phyloP scores from a whole-genome alignment of 2,329 filamentous ascomycete species.

The Aspergillus ochraceoroseus region DNA sequence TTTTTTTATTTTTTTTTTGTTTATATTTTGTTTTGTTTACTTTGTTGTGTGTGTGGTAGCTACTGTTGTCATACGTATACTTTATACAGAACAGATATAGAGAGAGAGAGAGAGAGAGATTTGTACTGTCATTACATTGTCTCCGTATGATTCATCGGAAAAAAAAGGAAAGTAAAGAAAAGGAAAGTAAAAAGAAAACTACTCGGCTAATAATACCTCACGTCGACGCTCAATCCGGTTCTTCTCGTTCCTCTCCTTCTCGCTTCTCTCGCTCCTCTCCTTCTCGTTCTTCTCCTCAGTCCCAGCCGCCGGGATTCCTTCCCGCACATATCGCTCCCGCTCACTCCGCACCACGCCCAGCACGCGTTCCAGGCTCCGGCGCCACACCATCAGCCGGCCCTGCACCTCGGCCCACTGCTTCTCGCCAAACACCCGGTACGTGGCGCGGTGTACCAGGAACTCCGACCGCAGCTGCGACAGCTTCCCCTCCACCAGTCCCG shows the following conservation, averaged over 20 bases:
- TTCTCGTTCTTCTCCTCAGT: conserved; percentile 28
- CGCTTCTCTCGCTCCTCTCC: too few species aligned
- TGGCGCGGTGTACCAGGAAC: conserved; percentile 92
- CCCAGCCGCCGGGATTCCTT: conserved; percentile 53
- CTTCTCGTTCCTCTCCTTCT: conserved; percentile 33
- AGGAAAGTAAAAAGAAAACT: conserved; percentile 19
- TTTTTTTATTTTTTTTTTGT: conserved; percentile 1
- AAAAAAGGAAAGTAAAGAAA: conserved; percentile 13
- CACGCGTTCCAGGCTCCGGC: conserved; percentile 72
- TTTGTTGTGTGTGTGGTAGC: too few species aligned
- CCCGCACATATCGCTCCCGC: conserved; percentile 71
- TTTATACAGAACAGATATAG: background rate
- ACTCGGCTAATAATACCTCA: too few species aligned
- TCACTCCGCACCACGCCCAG: conserved; percentile 72
- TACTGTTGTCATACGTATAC: too few species aligned
- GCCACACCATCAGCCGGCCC: conserved; percentile 86
- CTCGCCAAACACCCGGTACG: conserved; percentile 93
- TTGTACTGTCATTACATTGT: conserved; percentile 9
- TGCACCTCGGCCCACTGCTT: conserved; percentile 97
- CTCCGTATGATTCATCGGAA: too few species aligned
- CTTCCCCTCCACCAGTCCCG: conserved; percentile 92
- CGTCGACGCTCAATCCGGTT: conserved; percentile 31
- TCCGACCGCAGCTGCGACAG: conserved; percentile 87
- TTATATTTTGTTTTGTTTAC: background rate
- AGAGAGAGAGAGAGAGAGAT: conserved; percentile 1